A percentile compares a stretch with the other conserved stretches of the same genome.
Evolutionary conservation across 2,329 filamentous ascomycete genomes (phyloP).

Genomic region (Diaporthe velutina): DNA sequence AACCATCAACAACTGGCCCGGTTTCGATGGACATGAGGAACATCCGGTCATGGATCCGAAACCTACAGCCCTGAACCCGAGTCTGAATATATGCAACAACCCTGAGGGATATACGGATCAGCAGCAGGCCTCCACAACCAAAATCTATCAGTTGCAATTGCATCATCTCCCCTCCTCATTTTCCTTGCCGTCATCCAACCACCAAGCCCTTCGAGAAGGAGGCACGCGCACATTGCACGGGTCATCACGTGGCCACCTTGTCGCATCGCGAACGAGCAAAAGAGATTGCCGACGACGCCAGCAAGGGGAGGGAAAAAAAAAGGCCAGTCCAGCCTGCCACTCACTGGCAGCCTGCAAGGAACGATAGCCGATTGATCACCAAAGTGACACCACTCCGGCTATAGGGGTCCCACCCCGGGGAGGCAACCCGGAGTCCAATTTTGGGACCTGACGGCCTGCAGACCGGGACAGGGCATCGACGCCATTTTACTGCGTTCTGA

Average conservation of each 20-base stretch:
- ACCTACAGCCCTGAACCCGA: slow-evolving; percentile 16
- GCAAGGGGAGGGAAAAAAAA: not conserved
- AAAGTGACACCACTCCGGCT: slow-evolving; percentile 11
- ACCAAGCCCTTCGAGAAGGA: not conserved
- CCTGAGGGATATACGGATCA: slow-evolving; percentile 15
- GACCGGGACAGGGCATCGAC: slow-evolving; percentile 25
- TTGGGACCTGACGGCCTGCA: slow-evolving; percentile 10
- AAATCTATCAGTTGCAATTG: slow-evolving; percentile 2
- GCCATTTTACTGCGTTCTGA: not conserved
- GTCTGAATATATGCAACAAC: slow-evolving; percentile 21
- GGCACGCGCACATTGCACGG: not conserved
- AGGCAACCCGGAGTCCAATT: slow-evolving; percentile 17
- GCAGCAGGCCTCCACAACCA: not conserved
- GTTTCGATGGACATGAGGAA: not conserved
- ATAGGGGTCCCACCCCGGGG: slow-evolving; percentile 17
- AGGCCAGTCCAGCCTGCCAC: slow-evolving; percentile 7
- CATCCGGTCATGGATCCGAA: slow-evolving; percentile 28
- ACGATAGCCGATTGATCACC: slow-evolving; percentile 19
- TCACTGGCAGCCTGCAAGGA: slow-evolving; percentile 22
- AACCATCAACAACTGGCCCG: slow-evolving; percentile 2
- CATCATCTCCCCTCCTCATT: not conserved
- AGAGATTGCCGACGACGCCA: slow-evolving; percentile 16
- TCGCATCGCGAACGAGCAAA: not conserved
- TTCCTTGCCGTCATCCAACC: not conserved
- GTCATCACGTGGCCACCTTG: slow-evolving; percentile 9